A percentile compares a stretch with the other conserved stretches of the same genome.
These are phyloP conservation scores for Aspergillus novofumigatus DNA, from an alignment of 2,329 filamentous ascomycete species.

Conservation along the genomic window DNA sequence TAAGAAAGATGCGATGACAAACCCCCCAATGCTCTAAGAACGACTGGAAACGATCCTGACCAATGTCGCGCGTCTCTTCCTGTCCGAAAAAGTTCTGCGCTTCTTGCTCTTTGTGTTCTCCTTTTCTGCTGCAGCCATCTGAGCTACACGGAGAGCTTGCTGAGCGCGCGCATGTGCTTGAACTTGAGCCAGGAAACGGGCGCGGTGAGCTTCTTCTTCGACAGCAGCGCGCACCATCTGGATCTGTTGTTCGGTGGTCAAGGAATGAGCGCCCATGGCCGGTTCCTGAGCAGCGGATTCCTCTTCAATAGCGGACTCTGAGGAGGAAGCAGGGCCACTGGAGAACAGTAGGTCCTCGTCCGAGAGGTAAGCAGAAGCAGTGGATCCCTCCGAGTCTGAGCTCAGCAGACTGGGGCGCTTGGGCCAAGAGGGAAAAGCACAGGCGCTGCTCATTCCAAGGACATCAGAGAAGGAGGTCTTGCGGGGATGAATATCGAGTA, in stretches of 20 bases:
- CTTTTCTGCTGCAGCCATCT: constrained; percentile 24
- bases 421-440: constrained; percentile 44
- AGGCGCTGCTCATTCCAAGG: constrained; percentile 37
- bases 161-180: constrained; percentile 40
- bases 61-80: constrained; percentile 24
- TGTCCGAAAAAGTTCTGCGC: constrained; percentile 22
- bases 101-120: constrained; percentile 27
- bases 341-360: constrained; percentile 39
- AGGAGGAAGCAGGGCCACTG: constrained; percentile 25
- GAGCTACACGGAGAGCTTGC: constrained; percentile 34
- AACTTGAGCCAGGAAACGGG: constrained; percentile 38
- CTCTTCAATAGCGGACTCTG: constrained; percentile 25
- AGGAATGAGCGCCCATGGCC: constrained; percentile 18
- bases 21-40: not conserved
- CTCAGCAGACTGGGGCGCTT: constrained; percentile 37
- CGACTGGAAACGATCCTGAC: not conserved
- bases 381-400: constrained; percentile 27
- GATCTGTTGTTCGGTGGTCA: constrained; percentile 40
- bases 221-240: constrained; percentile 32
- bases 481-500: constrained; percentile 40
- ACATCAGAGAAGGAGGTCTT: constrained; percentile 40
- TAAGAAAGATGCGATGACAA: not conserved
- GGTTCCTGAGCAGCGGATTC: constrained; percentile 23
- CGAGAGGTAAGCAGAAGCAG: constrained; percentile 38
- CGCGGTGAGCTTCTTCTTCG: constrained; percentile 34